Base-by-base conservation (phyloP, 2,329 filamentous ascomycete species). In the Harringtonia aguacate region DNA sequence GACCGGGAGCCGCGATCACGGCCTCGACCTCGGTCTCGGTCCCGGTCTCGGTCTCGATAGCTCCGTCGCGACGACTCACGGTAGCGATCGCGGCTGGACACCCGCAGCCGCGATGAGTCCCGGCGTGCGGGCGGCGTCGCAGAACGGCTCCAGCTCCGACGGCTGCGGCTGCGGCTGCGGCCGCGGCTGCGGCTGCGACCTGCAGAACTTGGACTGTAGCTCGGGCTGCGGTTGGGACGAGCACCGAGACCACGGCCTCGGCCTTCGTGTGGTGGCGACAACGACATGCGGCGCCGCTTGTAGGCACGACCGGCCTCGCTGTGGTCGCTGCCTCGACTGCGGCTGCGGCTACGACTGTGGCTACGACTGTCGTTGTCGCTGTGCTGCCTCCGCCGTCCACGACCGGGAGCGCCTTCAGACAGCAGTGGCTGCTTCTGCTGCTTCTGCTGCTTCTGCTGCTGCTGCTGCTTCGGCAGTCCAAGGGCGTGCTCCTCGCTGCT, bases 251-350 rank as follows among this genome's bases (percentile, higher is more conserved):
- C 46, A n/a, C 50, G 46, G 31, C 48, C 20, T 28, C 39, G 56
- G 56, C 24, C 48, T 45, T 48, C 50, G 37, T 55, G 57, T 4
- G 50, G 55, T 14, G 29, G 54, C 4, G 65, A 65, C 12, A 49
- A 46, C 17, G 65, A 65, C n/a, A 64, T 47, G 3, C 66, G 60
- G 18, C 59, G 58, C 36, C 64, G 58, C 49, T 69, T 69, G 42
- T 61, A 63, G 4, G 60, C 58, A 0, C 64, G 64, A 2, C 57
- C 59, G 4, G 58, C 59, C 10, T n/a, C n/a, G n/a, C n/a, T n/a
- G n/a, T n/a, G n/a, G n/a, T n/a, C n/a, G n/a, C n/a, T n/a, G n/a
- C n/a, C n/a, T n/a, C n/a, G n/a, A n/a, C n/a, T n/a, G n/a, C n/a
- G n/a, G n/a, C n/a, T n/a, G n/a, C 55, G 56, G 17, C 49, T 49